Conservation (phyloP, 2,329 filamentous ascomycete species). For the Zymoseptoria ardabiliae region DNA sequence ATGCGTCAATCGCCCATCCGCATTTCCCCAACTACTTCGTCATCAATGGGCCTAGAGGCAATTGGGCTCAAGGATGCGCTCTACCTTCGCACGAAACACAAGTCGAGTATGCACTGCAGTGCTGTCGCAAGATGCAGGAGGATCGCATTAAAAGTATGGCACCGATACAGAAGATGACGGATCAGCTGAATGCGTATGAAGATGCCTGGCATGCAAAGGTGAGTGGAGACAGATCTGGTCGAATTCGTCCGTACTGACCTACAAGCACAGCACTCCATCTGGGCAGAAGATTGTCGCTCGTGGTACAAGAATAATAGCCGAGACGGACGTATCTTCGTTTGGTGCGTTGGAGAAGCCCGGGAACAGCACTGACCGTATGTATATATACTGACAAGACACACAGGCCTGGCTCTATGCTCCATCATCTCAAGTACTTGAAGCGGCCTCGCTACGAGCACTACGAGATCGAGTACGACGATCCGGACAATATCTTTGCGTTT, state of each 20-base stretch:
- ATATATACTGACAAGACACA: constrained; percentile 11
- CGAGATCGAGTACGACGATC: constrained; percentile 38
- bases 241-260: neutral
- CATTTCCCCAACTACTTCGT: constrained; percentile 30
- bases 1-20: constrained; percentile 23
- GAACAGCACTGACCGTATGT: neutral
- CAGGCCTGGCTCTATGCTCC: constrained; percentile 24
- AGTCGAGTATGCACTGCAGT: constrained; percentile 19
- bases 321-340: constrained; percentile 28
- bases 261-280: constrained; percentile 11
- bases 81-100: constrained; percentile 13
- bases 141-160: constrained; percentile 22
- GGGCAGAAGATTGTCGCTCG: constrained; percentile 15
- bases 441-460: constrained; percentile 43
- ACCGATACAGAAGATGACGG: constrained; percentile 18
- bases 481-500: constrained; percentile 38
- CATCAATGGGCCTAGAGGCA: constrained; percentile 17
- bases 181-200: constrained; percentile 19
- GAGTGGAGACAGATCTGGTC: neutral
- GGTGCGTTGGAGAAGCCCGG: constrained; percentile 16
- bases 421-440: constrained; percentile 22
- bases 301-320: constrained; percentile 24
- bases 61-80: constrained; percentile 16
- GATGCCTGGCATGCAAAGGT: constrained; percentile 20
- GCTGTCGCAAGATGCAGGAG: constrained; percentile 20